Percentiles rank a stretch among this genome's conserved stretches.
Conservation (phyloP, 2,329 filamentous ascomycete genomes). For the Xylariales sp. region DNA sequence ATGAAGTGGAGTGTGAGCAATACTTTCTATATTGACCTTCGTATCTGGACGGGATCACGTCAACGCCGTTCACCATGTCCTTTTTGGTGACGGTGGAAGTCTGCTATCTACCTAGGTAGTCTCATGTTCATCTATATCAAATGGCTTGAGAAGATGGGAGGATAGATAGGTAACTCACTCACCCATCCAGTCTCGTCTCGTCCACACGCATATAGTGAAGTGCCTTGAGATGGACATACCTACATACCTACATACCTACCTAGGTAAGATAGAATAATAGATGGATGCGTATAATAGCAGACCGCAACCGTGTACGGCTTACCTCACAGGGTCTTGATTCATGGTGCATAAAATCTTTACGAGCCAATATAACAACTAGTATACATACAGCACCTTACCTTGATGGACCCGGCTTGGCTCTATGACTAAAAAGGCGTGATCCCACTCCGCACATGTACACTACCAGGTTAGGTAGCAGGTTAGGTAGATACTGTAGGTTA, state of each 20-base stretch:
- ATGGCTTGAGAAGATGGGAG: neutral
- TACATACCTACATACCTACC: conserved; percentile 6
- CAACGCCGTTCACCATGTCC: conserved; percentile 1
- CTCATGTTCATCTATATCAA: conserved; percentile 15
- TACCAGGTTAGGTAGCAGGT: neutral
- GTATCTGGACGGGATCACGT: conserved; percentile 28
- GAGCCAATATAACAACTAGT: conserved; percentile 7
- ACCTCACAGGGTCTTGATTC: conserved; percentile 17
- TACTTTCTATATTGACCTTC: conserved; percentile 36
- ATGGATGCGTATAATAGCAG: no score
- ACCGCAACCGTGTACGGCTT: no score
- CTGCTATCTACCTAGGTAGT: neutral
- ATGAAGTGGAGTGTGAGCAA: conserved; percentile 34
- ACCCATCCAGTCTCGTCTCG: neutral
- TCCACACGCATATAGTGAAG: no score
- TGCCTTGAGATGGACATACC: neutral
- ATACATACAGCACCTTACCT: conserved; percentile 19
- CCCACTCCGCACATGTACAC: neutral
- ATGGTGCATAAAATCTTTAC: conserved; percentile 16
- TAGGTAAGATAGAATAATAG: neutral
- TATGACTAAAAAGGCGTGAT: conserved; percentile 12
- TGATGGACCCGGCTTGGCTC: conserved; percentile 28
- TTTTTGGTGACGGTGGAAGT: conserved; percentile 1
- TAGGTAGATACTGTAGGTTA: neutral
- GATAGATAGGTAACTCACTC: neutral